Percentiles rank a stretch among this genome's conserved stretches.
phyloP scores from a whole-genome alignment of 345 rosid species.

The Eucalyptus viminalis region DNA sequence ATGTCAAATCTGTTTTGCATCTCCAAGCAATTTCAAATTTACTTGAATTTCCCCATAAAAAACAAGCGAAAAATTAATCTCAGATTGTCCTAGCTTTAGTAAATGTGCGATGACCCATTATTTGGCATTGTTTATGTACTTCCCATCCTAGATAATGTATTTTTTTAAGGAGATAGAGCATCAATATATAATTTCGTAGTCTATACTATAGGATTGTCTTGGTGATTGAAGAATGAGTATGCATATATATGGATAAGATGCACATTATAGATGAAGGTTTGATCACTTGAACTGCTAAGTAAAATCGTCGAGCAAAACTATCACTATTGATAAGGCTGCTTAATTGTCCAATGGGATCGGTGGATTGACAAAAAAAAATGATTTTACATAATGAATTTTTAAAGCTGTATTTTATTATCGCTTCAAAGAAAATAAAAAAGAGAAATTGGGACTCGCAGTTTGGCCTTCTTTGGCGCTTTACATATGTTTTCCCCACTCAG shows the following conservation, averaged over 20 bases:
- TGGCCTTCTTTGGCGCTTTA: background rate
- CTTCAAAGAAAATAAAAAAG: background rate
- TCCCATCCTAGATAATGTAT: background rate
- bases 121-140: background rate
- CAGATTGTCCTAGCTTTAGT: background rate
- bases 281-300: background rate
- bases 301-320: background rate
- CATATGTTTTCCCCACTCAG: background rate
- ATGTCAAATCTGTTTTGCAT: background rate
- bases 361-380: background rate
- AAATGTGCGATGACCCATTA: background rate
- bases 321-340: background rate
- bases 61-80: background rate
- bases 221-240: background rate
- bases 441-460: background rate
- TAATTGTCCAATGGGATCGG: background rate
- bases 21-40: background rate
- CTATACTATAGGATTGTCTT: background rate
- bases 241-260: background rate
- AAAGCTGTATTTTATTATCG: background rate
- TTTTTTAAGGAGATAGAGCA: background rate
- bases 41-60: background rate
- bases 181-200: background rate
- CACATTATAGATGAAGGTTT: background rate
- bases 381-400: background rate